phyloP scores from a whole-genome alignment of 306 rosid species.

The Vicia sativa region DNA sequence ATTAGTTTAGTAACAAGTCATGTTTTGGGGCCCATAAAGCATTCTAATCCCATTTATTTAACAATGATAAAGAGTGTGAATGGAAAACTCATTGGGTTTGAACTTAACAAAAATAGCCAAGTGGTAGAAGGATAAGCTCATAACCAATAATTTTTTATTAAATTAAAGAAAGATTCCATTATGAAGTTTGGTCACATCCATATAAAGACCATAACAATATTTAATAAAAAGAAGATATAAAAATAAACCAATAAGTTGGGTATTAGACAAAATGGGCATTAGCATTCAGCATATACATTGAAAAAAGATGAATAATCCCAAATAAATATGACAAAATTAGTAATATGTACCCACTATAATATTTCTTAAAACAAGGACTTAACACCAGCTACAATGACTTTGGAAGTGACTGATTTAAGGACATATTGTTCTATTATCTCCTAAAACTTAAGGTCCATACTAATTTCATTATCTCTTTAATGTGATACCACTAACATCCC shows the following conservation, averaged over 20 bases:
- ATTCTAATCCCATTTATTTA: conserved; percentile 32
- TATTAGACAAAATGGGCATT: conserved; percentile 31
- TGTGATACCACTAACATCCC: not conserved
- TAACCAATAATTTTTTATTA: conserved; percentile 39
- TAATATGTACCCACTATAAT: conserved; percentile 29
- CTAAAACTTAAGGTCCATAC: conserved; percentile 35
- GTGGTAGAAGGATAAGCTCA: conserved; percentile 18
- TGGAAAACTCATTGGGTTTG: conserved; percentile 24
- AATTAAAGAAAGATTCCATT: conserved; percentile 51
- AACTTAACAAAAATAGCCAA: conserved; percentile 27
- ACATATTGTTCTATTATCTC: conserved; percentile 1
- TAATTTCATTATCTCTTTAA: conserved; percentile 12
- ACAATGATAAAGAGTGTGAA: conserved; percentile 30
- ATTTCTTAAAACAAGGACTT: conserved; percentile 49
- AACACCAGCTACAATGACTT: conserved; percentile 41
- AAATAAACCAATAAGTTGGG: not conserved
- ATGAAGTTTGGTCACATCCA: conserved; percentile 46
- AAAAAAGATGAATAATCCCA: conserved; percentile 21
- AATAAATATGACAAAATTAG: conserved; percentile 45
- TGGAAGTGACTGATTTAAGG: conserved; percentile 22
- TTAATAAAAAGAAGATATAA: not conserved
- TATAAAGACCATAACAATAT: conserved; percentile 33
- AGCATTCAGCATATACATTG: conserved; percentile 30
- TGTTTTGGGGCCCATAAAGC: conserved; percentile 35
- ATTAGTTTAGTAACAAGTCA: conserved; percentile 42